Base-by-base conservation (phyloP, 768 basidiomycete species). In the Phallus indusiatus region DNA sequence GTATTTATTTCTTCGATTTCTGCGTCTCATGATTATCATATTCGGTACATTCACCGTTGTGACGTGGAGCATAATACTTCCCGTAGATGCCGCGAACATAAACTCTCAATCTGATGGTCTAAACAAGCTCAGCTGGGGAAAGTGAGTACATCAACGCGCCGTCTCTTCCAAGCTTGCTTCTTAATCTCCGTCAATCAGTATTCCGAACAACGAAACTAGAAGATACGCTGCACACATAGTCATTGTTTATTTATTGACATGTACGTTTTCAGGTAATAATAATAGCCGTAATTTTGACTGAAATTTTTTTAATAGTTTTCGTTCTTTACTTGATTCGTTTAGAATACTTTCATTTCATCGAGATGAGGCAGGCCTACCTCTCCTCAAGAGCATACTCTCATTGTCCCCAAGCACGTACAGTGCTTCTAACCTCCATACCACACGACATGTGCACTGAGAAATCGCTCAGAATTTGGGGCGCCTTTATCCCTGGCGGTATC, bases 401-500 rank as follows among this genome's bases (percentile, higher is more conserved):
- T 6, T 74, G 81, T 11, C 78, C 85, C 8, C 84, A 85, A 71
- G 83, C 85, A 0, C 78, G 81, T 22, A 86, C 86, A 0, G 83
- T 88, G 12, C 79, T 88, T 54, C 76, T 88, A 59, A 84, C 84
- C 0, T 78, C 80, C 37, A 77, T 86, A 5, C 83, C 84, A 0
- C 75, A 79, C 37, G 77, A 81, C 56, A 68, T 81, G 21, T 76
- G 73, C 12, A 76, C 73, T 51, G 80, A 81, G 62, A 68, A 72
- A 24, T 75, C 76, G 36, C 68, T 82, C 12, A 69, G 74, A 20
- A 77, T 76, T 42, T 80, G 84, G 62, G 80, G 81, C 34, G 79
- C 78, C 61, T 83, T 83, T 63, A 77, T 87, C 1, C 86, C 86
- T 1, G 86, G 86, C 14, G 86, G 86, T 0, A 77, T 86, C 18